A percentile compares a stretch with the other conserved stretches of the same genome.
Evolutionary conservation across 768 basidiomycete species (phyloP).

Genomic region (Gymnopilus junonius): DNA sequence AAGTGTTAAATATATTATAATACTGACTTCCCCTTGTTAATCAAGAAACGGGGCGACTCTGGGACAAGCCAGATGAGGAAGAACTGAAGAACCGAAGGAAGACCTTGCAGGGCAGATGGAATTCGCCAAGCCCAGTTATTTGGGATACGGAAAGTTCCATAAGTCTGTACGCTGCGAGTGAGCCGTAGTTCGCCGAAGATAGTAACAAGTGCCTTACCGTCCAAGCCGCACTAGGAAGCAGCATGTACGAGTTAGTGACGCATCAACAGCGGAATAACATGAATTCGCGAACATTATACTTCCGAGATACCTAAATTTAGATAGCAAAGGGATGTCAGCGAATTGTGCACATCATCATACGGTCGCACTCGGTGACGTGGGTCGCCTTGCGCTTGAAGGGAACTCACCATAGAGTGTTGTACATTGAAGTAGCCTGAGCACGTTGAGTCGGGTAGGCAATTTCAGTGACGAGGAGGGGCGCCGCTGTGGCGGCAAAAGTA

Average conservation of each 20-base stretch:
- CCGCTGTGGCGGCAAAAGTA: constrained; percentile 68
- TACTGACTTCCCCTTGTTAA: constrained; percentile 59
- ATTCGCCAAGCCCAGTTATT: constrained; percentile 75
- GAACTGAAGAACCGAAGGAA: constrained; percentile 65
- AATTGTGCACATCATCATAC: not conserved
- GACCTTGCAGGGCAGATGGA: constrained; percentile 65
- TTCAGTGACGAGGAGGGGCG: constrained; percentile 79
- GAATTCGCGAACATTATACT: constrained; percentile 55
- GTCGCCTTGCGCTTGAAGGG: not conserved
- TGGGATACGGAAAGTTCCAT: constrained; percentile 66
- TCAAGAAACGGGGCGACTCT: constrained; percentile 76
- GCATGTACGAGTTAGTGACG: not conserved
- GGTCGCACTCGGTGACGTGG: not conserved
- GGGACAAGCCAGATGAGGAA: constrained; percentile 64
- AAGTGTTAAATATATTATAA: too few relatives aligned
- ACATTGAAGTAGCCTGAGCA: constrained; percentile 68
- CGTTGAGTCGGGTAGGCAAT: constrained; percentile 76
- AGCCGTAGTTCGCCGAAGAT: not conserved
- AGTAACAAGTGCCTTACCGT: constrained; percentile 30
- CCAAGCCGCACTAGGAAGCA: constrained; percentile 59
- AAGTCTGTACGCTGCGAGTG: constrained; percentile 40
- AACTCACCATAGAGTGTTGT: constrained; percentile 68
- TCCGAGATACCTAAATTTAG: constrained; percentile 53
- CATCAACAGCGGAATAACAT: not conserved
- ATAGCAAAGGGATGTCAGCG: constrained; percentile 7